A percentile compares a stretch with the other conserved stretches of the same genome.
These are phyloP conservation scores for Arthrobotrys sphaeroides DNA, from an alignment of 2,329 filamentous ascomycete genomes.

Conservation along the genomic window DNA sequence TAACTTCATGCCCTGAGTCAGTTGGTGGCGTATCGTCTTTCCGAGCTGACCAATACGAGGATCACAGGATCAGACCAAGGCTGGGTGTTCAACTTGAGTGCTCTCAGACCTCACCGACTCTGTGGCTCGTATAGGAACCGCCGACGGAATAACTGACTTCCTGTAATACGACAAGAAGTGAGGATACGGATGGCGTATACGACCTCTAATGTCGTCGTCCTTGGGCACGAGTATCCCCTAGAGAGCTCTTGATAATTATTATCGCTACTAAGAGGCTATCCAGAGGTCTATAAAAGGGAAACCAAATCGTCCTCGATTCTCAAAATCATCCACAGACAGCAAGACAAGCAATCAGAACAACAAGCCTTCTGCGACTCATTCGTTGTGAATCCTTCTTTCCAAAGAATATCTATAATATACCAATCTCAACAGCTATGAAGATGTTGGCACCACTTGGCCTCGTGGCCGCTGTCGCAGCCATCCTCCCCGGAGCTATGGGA, in stretches of 20 bases:
- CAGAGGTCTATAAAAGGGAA: not conserved
- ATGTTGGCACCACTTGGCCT: slow-evolving; percentile 12
- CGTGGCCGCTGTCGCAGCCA: slow-evolving; percentile 40
- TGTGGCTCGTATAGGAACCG: not conserved
- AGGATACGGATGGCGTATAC: not conserved
- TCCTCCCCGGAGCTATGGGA: slow-evolving; percentile 44
- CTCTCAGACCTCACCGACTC: not conserved
- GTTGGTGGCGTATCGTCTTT: not conserved
- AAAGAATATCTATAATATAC: not conserved
- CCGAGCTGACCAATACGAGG: not conserved
- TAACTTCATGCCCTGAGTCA: not conserved
- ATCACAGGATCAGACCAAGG: not conserved
- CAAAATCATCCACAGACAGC: not conserved
- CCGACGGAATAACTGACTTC: not conserved
- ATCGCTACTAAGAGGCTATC: not conserved
- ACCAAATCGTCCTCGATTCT: not conserved
- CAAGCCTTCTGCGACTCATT: not conserved
- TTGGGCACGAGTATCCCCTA: not conserved
- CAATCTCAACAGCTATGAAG: not conserved
- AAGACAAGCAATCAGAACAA: not conserved
- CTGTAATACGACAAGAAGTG: not conserved
- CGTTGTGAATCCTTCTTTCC: not conserved
- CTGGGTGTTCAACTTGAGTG: too few species aligned
- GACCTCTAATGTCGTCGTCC: not conserved
- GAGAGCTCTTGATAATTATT: too few species aligned